These are phyloP conservation scores for Colletotrichum sp. DNA, from an alignment of 2,329 filamentous ascomycete genomes.

Conservation along the genomic window DNA sequence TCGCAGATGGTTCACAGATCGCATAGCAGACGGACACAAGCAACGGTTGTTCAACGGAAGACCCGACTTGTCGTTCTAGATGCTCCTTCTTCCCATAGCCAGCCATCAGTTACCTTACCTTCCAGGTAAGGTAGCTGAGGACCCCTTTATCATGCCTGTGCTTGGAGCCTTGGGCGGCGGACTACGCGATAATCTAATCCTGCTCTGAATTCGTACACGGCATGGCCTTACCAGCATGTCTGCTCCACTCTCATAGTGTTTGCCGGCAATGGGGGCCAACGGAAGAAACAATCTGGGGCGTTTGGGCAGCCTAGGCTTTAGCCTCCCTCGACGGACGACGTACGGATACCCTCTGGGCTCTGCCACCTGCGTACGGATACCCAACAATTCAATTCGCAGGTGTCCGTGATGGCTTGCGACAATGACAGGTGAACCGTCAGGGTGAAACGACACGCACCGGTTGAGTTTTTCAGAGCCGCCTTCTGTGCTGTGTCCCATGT, in stretches of 20 bases:
- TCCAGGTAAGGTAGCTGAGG: not conserved
- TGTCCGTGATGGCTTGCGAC: not conserved
- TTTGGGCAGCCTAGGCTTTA: not conserved
- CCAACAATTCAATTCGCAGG: not conserved
- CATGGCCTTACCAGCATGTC: not conserved
- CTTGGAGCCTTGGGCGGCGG: not conserved
- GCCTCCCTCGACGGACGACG: not conserved
- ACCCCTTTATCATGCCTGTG: not conserved
- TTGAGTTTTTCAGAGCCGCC: not conserved
- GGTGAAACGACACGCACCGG: not conserved
- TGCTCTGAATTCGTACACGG: not conserved
- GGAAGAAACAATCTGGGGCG: conserved; percentile 10
- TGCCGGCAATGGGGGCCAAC: not conserved
- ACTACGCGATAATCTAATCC: not conserved
- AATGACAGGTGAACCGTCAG: conserved; percentile 7
- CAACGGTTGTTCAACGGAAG: not conserved
- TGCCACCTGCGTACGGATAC: not conserved
- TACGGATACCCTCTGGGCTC: not conserved
- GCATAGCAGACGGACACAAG: not conserved
- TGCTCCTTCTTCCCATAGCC: not conserved
- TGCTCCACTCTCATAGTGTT: not conserved
- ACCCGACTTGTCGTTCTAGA: not conserved
- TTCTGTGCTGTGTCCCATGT: not conserved
- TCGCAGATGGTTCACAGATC: not conserved
- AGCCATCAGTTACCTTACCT: not conserved